Base-by-base conservation (phyloP, 176 grass and related monocot species). In the Poa pratensis region DNA sequence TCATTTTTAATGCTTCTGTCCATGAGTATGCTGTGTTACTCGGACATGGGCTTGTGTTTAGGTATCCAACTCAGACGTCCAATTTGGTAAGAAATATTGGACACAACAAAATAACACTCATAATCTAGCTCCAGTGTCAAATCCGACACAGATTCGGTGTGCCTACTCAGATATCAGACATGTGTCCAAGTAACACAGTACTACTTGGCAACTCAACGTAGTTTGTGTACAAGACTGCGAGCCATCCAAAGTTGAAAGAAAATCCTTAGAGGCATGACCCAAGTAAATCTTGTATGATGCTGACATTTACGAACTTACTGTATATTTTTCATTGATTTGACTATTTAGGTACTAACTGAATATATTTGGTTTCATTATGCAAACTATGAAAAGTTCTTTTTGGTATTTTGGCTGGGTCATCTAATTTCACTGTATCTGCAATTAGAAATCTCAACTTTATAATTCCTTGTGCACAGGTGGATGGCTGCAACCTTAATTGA, bases 401-500 rank as follows among this genome's bases (percentile, higher is more conserved):
- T 75, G 20, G 0, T 60, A 51, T 16, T 15, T 58, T 74, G 16
- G 18, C 35, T 28, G 30, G 16, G 1, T 84, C 39, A 58, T 35
- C 68, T 45, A 27, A 64, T 68, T 35, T 57, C 83, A 69, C 30
- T 76, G 17, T 70, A 10, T 75, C 54, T 40, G 55, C 42, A 67
- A 69, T 73, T 58, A 10, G 26, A 46, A 86, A 80, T 32, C 4
- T 70, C 7, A 64, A 57, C 18, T 45, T 87, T 58, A 88, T 7
- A 73, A 51, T 85, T 86, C 60, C 32, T 30, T 90, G 42, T 88
- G 16, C 70, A 52, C 50, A 98, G 96, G 86, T 98, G 96, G 96
- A 98, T 98, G 96, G 88, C 59, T 18, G 91, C 93, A 82, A 98
- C 96, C 58, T 88, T 98, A 71, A 82, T 98, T 80, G 96, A 98